Evolutionary conservation across 352 stramenopile species (phyloP), one percentile per base, ranked within the genome.

Genomic region (Pythium scleroteichum): DNA sequence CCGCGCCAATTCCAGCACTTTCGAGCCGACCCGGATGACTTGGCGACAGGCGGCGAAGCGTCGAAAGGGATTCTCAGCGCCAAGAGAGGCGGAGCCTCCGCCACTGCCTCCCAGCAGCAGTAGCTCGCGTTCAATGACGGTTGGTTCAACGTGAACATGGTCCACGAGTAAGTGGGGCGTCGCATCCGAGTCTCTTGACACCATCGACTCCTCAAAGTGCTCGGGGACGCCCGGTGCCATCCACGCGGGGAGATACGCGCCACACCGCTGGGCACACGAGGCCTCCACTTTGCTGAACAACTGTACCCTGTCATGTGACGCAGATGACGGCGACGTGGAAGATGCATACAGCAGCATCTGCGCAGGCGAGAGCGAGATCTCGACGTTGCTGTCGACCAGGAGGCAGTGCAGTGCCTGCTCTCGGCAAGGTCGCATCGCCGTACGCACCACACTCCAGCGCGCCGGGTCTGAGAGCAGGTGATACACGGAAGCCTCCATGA

Each of bases 401-500:
- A 65, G 66, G 22, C 72, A 84, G 42, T 79, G 76, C 51, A 90
- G 40, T 19, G 52, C 49, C 27, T 90, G 76, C 50, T 90, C 82
- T 10, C 64, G 73, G 46, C 75, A 87, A 8, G 66, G 63, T 1
- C 68, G 68, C 24, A 73, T 53, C 16, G 70, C 53, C 0, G 27
- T 24, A 44, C 69, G 62, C 2, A 88, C 66, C 12, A 46, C 35
- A 7, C 44, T 39, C 82, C 82, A 92, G 8, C 42, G 59, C 0
- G 41, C 7, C 1, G 58, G 20, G 4, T 82, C 69, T 2, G 70
- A 64, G 20, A 92, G 52, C 19, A 66, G 42, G 1, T 68, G 68
- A 33, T 84, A 88, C 39, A 83, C 74, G 16, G 42, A 68, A 27
- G 73, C 75, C 44, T 92, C 80, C 69, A 92, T 87, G 51, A 85